Conservation (phyloP, 2,329 filamentous ascomycete genomes). For the Colletotrichum falcatum region DNA sequence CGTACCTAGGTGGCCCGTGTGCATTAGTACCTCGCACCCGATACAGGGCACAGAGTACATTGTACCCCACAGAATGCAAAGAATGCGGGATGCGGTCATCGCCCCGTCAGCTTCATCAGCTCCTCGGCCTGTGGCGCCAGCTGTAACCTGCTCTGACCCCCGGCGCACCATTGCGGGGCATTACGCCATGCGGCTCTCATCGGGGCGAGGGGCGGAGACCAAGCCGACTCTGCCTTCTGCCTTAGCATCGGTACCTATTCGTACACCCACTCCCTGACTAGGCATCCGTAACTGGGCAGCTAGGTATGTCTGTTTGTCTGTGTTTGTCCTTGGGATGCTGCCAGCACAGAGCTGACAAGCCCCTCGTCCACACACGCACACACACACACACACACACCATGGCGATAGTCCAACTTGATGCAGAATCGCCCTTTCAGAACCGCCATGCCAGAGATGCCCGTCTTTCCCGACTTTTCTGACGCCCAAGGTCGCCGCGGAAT, state of each 20-base stretch:
- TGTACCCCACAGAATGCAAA: constrained; percentile 38
- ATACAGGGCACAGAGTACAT: too few species aligned
- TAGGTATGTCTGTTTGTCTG: too few species aligned
- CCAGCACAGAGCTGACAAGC: constrained; percentile 6
- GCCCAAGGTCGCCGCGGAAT: constrained; percentile 27
- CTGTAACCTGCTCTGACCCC: background rate
- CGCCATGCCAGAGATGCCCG: constrained; percentile 1
- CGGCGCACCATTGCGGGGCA: constrained; percentile 31
- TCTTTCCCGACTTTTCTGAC: background rate
- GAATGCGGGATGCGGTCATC: constrained; percentile 40
- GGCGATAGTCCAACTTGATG: background rate
- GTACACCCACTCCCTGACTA: too few species aligned
- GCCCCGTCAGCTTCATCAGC: constrained; percentile 5
- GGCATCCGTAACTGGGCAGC: too few species aligned
- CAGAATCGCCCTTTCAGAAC: background rate
- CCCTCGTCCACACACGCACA: background rate
- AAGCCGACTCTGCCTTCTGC: too few species aligned
- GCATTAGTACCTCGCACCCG: too few species aligned
- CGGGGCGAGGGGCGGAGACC: background rate
- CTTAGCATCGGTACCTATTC: too few species aligned
- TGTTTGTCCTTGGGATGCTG: background rate
- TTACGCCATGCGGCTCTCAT: constrained; percentile 41
- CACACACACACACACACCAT: background rate
- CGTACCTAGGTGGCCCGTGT: too few species aligned
- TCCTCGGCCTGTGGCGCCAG: constrained; percentile 5